Base-by-base conservation (phyloP, 2,329 filamentous ascomycete species). In the Diaporthe citrichinensis region DNA sequence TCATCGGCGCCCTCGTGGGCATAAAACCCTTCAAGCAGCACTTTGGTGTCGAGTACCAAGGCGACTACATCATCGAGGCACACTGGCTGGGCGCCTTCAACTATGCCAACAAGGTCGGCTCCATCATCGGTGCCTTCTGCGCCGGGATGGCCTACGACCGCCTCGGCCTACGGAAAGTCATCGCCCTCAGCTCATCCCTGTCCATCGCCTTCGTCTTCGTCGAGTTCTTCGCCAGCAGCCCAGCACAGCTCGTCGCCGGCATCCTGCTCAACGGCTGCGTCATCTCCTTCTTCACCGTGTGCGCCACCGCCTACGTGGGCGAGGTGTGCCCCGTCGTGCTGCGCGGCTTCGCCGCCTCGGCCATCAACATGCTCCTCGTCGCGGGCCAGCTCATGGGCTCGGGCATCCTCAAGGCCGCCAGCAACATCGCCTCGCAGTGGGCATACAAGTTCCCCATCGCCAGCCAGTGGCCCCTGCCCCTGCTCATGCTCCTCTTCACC, bases 241-340 rank as follows among this genome's bases (percentile, higher is more conserved):
- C 86, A 3, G 80, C 82, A 3, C 82, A 85, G 7, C 80, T 88
- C 3, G 83, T 88, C 23, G 84, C 85, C 25, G 84, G 86, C 28
- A 85, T 88, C 81, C 81, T 89, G 4, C 81, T 89, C 9, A 84
- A 85, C 57, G 87, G 88, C 41, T 82, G 87, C 46, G 84, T 88
- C 20, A 82, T 86, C 23, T 86, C 85, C 1, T 86, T 85, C 31
- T 88, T 87, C 75, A 84, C 84, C 3, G 83, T 86, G 46, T 80
- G 79, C 34, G 82, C 81, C 6, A 80, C 81, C 1, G 80, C 82
- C 10, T 83, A 82, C 68, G 79, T 81, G 17, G 77, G 78, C 23
- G 81, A 83, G 75, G 79, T 83, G 5, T 80, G 79, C 6, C 81
- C 82, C 5, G 76, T 83, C 12, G 80, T 79, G 0, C 76, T 83